Evolutionary conservation across 257 asterid species (phyloP), one percentile per base, ranked within the genome.

Genomic region (Perilla frutescens): DNA sequence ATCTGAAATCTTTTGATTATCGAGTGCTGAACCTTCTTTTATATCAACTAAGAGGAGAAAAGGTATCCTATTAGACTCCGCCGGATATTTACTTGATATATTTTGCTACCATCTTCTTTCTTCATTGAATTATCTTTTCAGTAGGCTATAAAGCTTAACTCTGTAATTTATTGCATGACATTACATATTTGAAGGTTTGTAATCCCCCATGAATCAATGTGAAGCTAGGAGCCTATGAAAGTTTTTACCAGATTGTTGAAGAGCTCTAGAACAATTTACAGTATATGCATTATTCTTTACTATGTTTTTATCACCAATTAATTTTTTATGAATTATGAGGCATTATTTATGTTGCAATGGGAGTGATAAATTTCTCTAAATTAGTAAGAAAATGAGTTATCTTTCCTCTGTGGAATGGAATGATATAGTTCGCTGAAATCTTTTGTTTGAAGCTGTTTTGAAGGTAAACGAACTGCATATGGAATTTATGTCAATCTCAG

Each of bases 1-100:
- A 83, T 81, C 80, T 92, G 81, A 95, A 95, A 82, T 95, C 99
- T 51, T 95, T 95, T 34, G 99, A 95, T 78, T 92, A 89, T 75
- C 89, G 97, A 40, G 93, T 92, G 78, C 87, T 95, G 81, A 90
- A 92, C 85, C 96, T 92, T 78, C 84, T 92, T 57, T 69, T 95
- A 53, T 95, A 87, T 79, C 98, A 87, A 81, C 79, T 95, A 74
- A 84, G 80, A 75, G 85, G 88, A 45, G 91, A 85, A 82, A 79
- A 84, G 97, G 98, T 95, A 61, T 72, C 51, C 43, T 60, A 39
- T 65, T 62, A 61, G 39, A 37, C 15, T 5, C 45, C 68, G 50
- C n/a, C 39, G 63, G 31, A 55, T 67, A 26, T 60, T 55, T 67
- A 3, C 50, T 53, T 55, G 56, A 12, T 66, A 31, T 36, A 41